phyloP scores from a whole-genome alignment of 2,329 filamentous ascomycete genomes.

The Exophiala dermatitidis region DNA sequence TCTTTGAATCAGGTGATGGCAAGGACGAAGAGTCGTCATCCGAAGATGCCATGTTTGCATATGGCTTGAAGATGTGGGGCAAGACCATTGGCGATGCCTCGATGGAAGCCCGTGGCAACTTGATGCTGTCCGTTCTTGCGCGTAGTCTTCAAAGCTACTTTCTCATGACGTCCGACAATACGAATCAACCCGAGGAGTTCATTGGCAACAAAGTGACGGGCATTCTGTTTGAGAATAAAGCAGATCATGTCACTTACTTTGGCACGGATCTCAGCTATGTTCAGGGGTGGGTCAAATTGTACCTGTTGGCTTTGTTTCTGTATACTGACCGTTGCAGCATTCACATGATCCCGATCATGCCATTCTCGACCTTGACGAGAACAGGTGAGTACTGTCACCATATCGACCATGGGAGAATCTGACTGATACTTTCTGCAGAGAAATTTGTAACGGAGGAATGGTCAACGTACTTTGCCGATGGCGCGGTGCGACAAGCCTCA shows the following conservation, averaged over 20 bases:
- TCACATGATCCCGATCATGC: constrained; percentile 72
- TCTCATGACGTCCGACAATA: constrained; percentile 65
- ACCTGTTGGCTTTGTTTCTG: constrained; percentile 9
- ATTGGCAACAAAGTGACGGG: constrained; percentile 66
- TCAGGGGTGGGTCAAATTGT: constrained; percentile 41
- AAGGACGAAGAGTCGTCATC: constrained; percentile 69
- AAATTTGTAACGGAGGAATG: constrained; percentile 77
- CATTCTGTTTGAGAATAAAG: constrained; percentile 86
- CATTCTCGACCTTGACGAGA: constrained; percentile 61
- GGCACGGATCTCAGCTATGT: constrained; percentile 65
- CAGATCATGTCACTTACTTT: constrained; percentile 89
- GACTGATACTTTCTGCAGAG: constrained; percentile 26
- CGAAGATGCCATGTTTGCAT: constrained; percentile 81
- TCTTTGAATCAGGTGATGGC: constrained; percentile 48
- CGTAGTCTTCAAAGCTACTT: constrained; percentile 74
- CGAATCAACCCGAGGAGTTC: constrained; percentile 65
- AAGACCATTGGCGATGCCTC: constrained; percentile 64
- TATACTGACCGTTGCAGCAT: constrained; percentile 48
- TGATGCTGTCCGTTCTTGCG: constrained; percentile 74
- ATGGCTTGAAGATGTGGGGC: constrained; percentile 93
- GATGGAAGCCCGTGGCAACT: constrained; percentile 73
- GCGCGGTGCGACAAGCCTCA: constrained; percentile 51
- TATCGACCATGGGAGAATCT: too few species aligned
- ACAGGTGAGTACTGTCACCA: constrained; percentile 29
- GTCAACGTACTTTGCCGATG: constrained; percentile 66